Percentiles rank a stretch among this genome's conserved stretches.
Evolutionary conservation across 2,329 filamentous ascomycete genomes (phyloP).

Genomic region (Rutstroemia sp.): DNA sequence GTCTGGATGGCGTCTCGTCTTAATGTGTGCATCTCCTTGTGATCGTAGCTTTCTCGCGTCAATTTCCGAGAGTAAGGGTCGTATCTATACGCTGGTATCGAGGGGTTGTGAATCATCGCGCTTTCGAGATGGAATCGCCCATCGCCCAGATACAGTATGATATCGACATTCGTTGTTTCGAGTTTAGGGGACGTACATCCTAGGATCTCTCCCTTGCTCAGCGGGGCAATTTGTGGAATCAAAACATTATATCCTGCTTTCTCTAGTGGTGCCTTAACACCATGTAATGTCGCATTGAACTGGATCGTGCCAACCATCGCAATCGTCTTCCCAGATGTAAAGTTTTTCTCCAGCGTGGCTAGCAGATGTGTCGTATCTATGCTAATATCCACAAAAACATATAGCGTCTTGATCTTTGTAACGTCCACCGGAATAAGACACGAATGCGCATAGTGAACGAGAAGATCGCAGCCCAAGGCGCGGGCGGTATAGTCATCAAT

Average conservation of each 20-base stretch:
- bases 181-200: slow-evolving; percentile 90
- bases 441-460: slow-evolving; percentile 96
- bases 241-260: slow-evolving; percentile 77
- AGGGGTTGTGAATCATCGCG: slow-evolving; percentile 97
- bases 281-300: slow-evolving; percentile 95
- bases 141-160: slow-evolving; percentile 85
- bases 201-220: slow-evolving; percentile 92
- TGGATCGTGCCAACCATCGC: slow-evolving; percentile 96
- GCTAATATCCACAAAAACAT: slow-evolving; percentile 96
- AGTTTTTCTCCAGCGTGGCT: slow-evolving; percentile 82
- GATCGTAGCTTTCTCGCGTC: slow-evolving; percentile 85
- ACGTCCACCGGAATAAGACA: slow-evolving; percentile 95
- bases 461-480: slow-evolving; percentile 84
- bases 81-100: slow-evolving; percentile 86
- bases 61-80: slow-evolving; percentile 92
- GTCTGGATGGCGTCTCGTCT: slow-evolving; percentile 68
- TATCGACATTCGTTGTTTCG: slow-evolving; percentile 54
- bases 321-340: slow-evolving; percentile 74
- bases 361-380: slow-evolving; percentile 87
- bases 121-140: slow-evolving; percentile 94
- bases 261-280: slow-evolving; percentile 69
- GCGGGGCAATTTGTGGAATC: slow-evolving; percentile 84
- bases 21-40: slow-evolving; percentile 80
- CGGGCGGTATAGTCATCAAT: slow-evolving; percentile 97
- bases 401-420: slow-evolving; percentile 93